Base-by-base conservation (phyloP, 2,329 filamentous ascomycete genomes). In the Penicillium sp. region DNA sequence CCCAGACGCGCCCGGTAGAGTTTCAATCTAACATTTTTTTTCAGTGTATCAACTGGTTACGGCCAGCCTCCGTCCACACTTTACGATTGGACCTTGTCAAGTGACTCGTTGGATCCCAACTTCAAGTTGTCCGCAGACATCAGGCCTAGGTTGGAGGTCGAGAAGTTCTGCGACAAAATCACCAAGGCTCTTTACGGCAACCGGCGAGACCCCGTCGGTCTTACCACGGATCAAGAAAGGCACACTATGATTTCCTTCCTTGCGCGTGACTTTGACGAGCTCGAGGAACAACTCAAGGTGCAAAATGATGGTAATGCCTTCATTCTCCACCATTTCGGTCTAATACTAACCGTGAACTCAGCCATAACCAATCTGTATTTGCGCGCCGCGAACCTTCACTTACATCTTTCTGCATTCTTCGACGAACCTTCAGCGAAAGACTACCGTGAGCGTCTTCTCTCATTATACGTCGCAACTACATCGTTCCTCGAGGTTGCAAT, bases 41-140 rank as follows among this genome's bases (percentile, higher is more conserved):
- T 47, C 58, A 86, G 84, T 54, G 85, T 89, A 59, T 85, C 85
- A 15, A 89, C 86, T n/a, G 85, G 86, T n/a, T 86, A 88, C 69
- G 87, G 87, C 11, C 86, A 88, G 69, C 87, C 87, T 17, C 84
- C 87, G 15, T 83, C 84, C 62, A 88, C 83, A 38, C 77, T 82
- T 54, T 88, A 83, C 72, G 87, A 84, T 69, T 88, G 80, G 77
- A 88, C 82, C 4, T 77, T 84, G 39, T 76, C 76, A 4, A 77
- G 74, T 48, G 78, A 81, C 41, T 73, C 76, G 14, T 67, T 71
- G 35, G 79, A 81, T 56, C 69, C 75, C 1, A 80, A 76, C 63
- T 82, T 82, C 63, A 78, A 76, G 38, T 71, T 86, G 54, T 82
- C 84, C n/a, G 71, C 75, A 2, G 81, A 83, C 35, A 79, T 86